Percentiles rank a stretch among this genome's conserved stretches.
Evolutionary conservation across 352 stramenopile genomes (phyloP).

Genomic region (Phytopythium sindhum): DNA sequence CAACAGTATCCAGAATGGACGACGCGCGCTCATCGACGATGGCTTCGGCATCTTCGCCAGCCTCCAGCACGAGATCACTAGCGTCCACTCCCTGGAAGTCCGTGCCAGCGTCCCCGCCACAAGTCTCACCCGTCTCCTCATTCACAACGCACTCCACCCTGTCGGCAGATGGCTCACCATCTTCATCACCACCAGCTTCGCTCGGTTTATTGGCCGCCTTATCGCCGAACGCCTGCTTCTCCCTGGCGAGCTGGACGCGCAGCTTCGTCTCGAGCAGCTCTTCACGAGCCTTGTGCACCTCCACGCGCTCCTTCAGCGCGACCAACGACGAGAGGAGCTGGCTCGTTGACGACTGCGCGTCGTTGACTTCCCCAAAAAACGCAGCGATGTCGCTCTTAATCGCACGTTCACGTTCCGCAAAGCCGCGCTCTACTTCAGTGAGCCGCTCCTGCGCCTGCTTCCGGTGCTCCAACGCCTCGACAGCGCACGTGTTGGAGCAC

Average conservation of each 20-base stretch:
- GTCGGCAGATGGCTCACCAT: slow-evolving; percentile 13
- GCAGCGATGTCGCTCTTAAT: slow-evolving; percentile 36
- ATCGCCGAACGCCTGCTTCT: slow-evolving; percentile 26
- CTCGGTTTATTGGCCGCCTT: not conserved
- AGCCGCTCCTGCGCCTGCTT: slow-evolving; percentile 34
- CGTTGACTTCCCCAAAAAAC: slow-evolving; percentile 37
- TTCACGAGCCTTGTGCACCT: slow-evolving; percentile 59
- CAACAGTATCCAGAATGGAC: slow-evolving; percentile 32
- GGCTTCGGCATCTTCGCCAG: slow-evolving; percentile 12
- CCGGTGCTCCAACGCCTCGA: slow-evolving; percentile 31
- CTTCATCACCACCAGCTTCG: slow-evolving; percentile 3
- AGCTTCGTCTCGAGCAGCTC: slow-evolving; percentile 60
- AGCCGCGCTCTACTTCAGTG: slow-evolving; percentile 36
- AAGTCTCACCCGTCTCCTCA: slow-evolving; percentile 10
- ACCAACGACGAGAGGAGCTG: slow-evolving; percentile 39
- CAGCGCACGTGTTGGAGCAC: slow-evolving; percentile 52
- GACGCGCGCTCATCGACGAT: slow-evolving; percentile 22
- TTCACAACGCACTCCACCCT: slow-evolving; percentile 6
- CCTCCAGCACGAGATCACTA: slow-evolving; percentile 14
- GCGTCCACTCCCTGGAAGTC: slow-evolving; percentile 35
- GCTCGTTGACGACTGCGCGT: slow-evolving; percentile 19
- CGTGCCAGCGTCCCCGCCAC: slow-evolving; percentile 12
- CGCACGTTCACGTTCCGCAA: slow-evolving; percentile 38
- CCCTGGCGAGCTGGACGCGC: slow-evolving; percentile 44
- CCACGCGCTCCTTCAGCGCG: slow-evolving; percentile 53